Percentiles rank a stretch among this genome's conserved stretches.
These are phyloP conservation scores for Tephrocybe sp. DNA, from an alignment of 768 basidiomycete genomes.

Conservation along the genomic window DNA sequence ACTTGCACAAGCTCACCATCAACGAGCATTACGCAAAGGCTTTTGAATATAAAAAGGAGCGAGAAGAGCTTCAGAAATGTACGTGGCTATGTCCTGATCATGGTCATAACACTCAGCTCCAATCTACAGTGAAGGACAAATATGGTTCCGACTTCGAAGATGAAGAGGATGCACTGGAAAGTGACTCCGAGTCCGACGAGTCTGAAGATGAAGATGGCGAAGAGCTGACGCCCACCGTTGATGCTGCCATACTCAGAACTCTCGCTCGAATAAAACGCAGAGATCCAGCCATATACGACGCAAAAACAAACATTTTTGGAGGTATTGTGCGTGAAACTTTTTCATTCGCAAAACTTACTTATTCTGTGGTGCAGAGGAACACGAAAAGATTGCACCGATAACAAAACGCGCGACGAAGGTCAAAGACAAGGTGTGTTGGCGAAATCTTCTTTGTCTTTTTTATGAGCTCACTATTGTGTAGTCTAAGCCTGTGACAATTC, in stretches of 20 bases:
- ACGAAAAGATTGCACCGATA: conserved; percentile 42
- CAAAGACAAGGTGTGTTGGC: conserved; percentile 51
- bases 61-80: conserved; percentile 83
- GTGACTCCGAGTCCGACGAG: conserved; percentile 76
- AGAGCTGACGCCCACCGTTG: conserved; percentile 89
- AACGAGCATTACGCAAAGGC: conserved; percentile 82
- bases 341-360: background rate
- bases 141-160: conserved; percentile 75
- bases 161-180: conserved; percentile 46
- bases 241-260: conserved; percentile 91
- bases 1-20: conserved; percentile 55
- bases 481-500: conserved; percentile 73
- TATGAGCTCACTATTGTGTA: conserved; percentile 22
- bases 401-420: conserved; percentile 22
- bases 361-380: conserved; percentile 55
- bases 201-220: conserved; percentile 94
- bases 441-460: background rate
- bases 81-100: conserved; percentile 26
- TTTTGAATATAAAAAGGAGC: conserved; percentile 79
- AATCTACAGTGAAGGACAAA: conserved; percentile 75
- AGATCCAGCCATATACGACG: conserved; percentile 85
- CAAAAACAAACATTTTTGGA: conserved; percentile 70
- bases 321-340: conserved; percentile 41
- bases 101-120: background rate
- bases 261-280: conserved; percentile 79